A percentile compares a stretch with the other conserved stretches of the same genome.
Evolutionary conservation across 2,329 filamentous ascomycete species (phyloP).

Genomic region (Pyricularia pennisetigena): DNA sequence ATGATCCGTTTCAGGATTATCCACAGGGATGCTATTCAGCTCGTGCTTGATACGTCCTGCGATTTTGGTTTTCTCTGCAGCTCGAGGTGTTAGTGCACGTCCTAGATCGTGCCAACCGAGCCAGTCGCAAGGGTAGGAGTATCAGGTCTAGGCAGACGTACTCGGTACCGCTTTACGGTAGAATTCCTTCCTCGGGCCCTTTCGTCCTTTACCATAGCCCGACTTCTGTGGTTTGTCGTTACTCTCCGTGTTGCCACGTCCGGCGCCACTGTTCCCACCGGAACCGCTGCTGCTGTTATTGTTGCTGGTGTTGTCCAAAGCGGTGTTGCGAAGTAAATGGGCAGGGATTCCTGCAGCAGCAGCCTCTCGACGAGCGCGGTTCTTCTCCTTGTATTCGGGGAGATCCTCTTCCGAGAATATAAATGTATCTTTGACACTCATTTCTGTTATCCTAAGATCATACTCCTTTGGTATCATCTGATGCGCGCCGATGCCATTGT

Average conservation of each 20-base stretch:
- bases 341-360: slow-evolving; percentile 49
- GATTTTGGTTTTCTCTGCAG: slow-evolving; percentile 65
- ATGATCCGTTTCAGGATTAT: slow-evolving; percentile 58
- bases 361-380: slow-evolving; percentile 44
- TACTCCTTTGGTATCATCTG: slow-evolving; percentile 80
- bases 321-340: slow-evolving; percentile 32
- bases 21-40: slow-evolving; percentile 62
- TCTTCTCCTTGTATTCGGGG: slow-evolving; percentile 59
- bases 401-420: slow-evolving; percentile 92
- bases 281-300: slow-evolving; percentile 15
- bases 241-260: slow-evolving; percentile 1
- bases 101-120: slow-evolving; percentile 8
- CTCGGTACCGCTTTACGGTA: slow-evolving; percentile 67
- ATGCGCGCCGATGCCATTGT: slow-evolving; percentile 54
- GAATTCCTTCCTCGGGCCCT: slow-evolving; percentile 35
- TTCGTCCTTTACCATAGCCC: slow-evolving; percentile 14
- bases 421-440: slow-evolving; percentile 67
- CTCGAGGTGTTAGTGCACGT: background rate
- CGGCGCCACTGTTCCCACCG: background rate
- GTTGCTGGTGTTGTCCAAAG: slow-evolving; percentile 18
- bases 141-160: slow-evolving; percentile 19
- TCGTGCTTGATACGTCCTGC: slow-evolving; percentile 67
- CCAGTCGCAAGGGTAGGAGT: background rate
- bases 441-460: slow-evolving; percentile 49
- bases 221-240: slow-evolving; percentile 30